Conservation (phyloP, 202 grass and related monocot species). For the Miscanthus sacchariflorus region DNA sequence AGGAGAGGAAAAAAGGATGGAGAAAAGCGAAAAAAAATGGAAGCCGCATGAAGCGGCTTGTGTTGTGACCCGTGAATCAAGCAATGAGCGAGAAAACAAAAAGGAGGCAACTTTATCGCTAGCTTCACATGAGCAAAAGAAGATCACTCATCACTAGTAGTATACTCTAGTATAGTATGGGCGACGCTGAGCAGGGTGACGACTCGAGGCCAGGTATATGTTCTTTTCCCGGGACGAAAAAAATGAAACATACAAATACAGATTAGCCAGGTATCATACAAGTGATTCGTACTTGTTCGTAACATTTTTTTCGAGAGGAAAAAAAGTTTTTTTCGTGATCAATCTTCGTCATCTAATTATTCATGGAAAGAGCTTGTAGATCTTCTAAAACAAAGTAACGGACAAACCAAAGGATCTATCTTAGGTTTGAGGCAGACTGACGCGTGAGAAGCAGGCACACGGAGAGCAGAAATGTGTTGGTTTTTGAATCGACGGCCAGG, state of each 20-base stretch:
- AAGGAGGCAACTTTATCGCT: slow-evolving; percentile 17
- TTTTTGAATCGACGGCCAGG: background rate
- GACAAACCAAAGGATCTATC: background rate
- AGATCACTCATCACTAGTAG: background rate
- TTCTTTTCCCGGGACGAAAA: background rate
- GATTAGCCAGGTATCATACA: too few relatives aligned
- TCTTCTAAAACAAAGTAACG: background rate
- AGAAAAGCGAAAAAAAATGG: background rate
- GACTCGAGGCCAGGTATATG: background rate
- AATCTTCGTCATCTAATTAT: background rate
- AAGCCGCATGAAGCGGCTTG: slow-evolving; percentile 33
- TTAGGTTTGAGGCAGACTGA: too few relatives aligned
- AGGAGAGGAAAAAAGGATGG: background rate
- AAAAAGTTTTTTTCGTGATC: background rate
- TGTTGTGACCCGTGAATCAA: slow-evolving; percentile 35
- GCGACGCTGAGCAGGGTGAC: background rate
- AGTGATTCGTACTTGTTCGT: background rate
- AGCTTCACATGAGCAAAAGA: slow-evolving; percentile 40
- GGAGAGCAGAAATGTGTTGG: background rate
- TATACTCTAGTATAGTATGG: background rate
- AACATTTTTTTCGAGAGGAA: background rate
- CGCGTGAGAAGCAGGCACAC: too few relatives aligned
- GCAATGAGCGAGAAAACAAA: background rate
- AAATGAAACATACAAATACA: too few relatives aligned
- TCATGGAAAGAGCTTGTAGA: background rate